These are phyloP conservation scores for Solanum clarkiae DNA, from an alignment of 257 asterid genomes.

Conservation along the genomic window DNA sequence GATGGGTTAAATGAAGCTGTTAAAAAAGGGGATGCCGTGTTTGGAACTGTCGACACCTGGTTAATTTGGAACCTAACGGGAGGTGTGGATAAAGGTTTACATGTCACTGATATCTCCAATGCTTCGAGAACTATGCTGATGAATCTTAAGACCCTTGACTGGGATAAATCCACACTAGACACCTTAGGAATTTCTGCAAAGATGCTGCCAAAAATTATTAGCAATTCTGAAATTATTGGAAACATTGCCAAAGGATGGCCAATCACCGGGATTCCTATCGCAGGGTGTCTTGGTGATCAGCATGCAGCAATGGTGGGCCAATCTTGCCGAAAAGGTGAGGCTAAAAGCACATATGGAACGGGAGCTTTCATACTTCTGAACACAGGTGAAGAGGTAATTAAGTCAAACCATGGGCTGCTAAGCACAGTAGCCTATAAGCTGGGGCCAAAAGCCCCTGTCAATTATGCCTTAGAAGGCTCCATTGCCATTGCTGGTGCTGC, in stretches of 20 bases:
- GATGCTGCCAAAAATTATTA: constrained; percentile 62
- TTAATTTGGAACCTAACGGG: constrained; percentile 93
- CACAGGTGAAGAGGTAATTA: constrained; percentile 55
- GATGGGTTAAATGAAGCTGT: constrained; percentile 49
- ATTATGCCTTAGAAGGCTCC: constrained; percentile 92
- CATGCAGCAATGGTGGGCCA: constrained; percentile 98
- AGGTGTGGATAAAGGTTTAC: constrained; percentile 56
- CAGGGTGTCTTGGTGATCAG: constrained; percentile 95
- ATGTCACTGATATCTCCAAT: constrained; percentile 78
- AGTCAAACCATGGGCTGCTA: constrained; percentile 65
- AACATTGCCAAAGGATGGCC: constrained; percentile 67
- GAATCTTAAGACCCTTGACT: constrained; percentile 70
- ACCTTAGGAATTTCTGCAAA: constrained; percentile 37
- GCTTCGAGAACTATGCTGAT: constrained; percentile 94
- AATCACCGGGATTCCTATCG: constrained; percentile 55
- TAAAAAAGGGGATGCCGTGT: constrained; percentile 62
- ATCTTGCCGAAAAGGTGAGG: constrained; percentile 78
- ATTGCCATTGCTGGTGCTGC: constrained; percentile 99
- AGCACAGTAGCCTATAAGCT: constrained; percentile 82
- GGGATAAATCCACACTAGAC: constrained; percentile 54
- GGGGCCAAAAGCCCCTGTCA: constrained; percentile 71
- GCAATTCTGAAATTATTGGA: constrained; percentile 74
- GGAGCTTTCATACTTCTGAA: constrained; percentile 89
- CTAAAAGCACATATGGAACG: constrained; percentile 87
- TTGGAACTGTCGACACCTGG: constrained; percentile 94